Evolutionary conservation across 441 rosid genomes (phyloP), one percentile per base, ranked within the genome.

Genomic region (Corymbia calophylla): DNA sequence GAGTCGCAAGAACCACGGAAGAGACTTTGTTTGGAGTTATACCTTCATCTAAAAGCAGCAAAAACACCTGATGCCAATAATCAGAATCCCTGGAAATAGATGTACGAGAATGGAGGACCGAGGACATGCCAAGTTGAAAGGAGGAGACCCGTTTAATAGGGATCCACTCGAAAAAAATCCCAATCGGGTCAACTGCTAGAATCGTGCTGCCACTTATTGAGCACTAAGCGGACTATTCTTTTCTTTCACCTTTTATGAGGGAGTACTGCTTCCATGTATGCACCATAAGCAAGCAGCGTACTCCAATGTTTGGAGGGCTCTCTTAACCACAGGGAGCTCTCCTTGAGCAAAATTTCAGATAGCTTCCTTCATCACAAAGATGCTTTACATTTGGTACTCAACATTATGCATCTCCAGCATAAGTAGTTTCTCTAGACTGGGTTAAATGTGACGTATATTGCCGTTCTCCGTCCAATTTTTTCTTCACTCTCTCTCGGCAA

Each of bases 211-310:
- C 21, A 16, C 0, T 11, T 66, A 3, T 21, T 31, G 39, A 31
- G 77, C 77, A 16, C 6, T 0, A 11, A 94, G 95, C 96, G 93
- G 95, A 93, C 93, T 94, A 95, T 60, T 12, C 29, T 60, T 17
- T 94, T 95, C 96, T 93, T 94, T 93, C 93, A 94, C 95, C 95
- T 94, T 93, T 93, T 93, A 95, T 95, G 95, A 94, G 93, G 95
- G 95, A 94, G 92, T 95, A 90, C 94, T 92, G 3, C 68, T 60
- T 60, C 32, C 4, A 16, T 62, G 68, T 0, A 32, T 62, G 31
- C 73, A 56, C 29, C 9, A 21, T 56, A 56, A 56, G 62, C 62
- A 27, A n/a, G 19, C n/a, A 17, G 70, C 5, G 16, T 64, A 15
- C 35, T n/a, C 17, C 70, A 13, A 64, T n/a, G 12, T 64, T n/a